Evolutionary conservation across 2,329 filamentous ascomycete species (phyloP).

Genomic region (Cercospora zeae-maydis): DNA sequence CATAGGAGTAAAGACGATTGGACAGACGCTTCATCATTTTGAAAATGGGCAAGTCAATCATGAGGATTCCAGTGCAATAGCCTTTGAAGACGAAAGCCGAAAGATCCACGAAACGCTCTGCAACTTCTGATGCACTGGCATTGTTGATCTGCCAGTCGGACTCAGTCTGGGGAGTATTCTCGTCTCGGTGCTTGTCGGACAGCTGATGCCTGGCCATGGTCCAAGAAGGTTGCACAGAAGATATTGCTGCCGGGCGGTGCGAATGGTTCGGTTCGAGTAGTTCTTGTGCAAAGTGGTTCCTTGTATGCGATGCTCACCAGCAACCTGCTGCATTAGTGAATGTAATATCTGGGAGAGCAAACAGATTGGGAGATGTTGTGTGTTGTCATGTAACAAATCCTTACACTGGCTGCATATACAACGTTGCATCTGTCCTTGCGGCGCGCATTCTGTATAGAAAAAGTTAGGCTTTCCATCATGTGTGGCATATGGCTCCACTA

Average conservation of each 20-base stretch:
- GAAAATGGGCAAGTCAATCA: constrained; percentile 8
- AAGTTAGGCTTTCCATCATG: background rate
- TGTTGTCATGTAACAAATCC: background rate
- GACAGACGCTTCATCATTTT: constrained; percentile 8
- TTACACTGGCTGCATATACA: too few relatives aligned
- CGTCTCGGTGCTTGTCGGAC: background rate
- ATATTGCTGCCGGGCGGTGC: background rate
- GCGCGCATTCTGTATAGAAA: background rate
- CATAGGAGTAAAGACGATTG: constrained; percentile 10
- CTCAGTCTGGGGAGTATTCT: constrained; percentile 3
- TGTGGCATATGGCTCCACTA: background rate
- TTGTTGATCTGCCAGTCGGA: background rate
- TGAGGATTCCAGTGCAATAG: constrained; percentile 12
- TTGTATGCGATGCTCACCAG: background rate
- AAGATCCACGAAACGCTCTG: constrained; percentile 12
- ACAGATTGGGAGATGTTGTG: background rate
- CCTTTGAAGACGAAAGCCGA: constrained; percentile 17
- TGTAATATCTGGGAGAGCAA: background rate
- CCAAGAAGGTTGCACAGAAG: background rate
- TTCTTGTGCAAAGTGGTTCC: background rate
- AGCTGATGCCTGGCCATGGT: background rate
- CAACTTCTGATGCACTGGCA: constrained; percentile 8
- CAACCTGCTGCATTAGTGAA: background rate
- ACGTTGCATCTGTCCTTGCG: background rate
- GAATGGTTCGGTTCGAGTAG: background rate